Evolutionary conservation across 257 asterid species (phyloP), one percentile per base, ranked within the genome.

Genomic region (Ehretia macrophylla): DNA sequence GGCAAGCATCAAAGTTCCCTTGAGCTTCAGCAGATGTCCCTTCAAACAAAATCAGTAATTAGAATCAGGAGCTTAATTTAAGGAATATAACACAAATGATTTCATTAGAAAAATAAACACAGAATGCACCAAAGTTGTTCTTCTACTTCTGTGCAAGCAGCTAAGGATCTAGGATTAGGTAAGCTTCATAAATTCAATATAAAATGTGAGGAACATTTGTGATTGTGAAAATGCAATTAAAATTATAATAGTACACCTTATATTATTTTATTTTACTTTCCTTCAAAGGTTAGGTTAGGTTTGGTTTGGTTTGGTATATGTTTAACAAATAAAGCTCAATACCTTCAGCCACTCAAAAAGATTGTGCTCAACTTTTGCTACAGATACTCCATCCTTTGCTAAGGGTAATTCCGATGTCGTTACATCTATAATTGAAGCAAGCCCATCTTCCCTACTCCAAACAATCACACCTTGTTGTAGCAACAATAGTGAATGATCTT

Each of bases 311-410:
- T 27, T 27, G 35, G 35, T 27, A 27, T 27, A 6, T 27, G 35
- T 27, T 27, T 27, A 6, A 27, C 35, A 27, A 27, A 1, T 27
- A 27, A 38, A 23, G 62, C 51, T 32, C 61, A 74, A 63, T 77
- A 93, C 99, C 99, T 93, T 77, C 45, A 93, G 96, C 97, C 99
- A 86, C 68, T 93, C 97, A 60, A 86, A 77, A 63, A 93, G 95
- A 77, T 44, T 85, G 78, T 85, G 88, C 75, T 93, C 99, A 58
- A 93, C 99, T 85, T 86, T 89, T 11, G 96, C 91, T 66, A 93
- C 97, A 11, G 97, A 89, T 11, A 89, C 96, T 49, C 96, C 96
- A 73, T 77, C 87, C 74, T 92, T 92, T 61, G 85, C 90, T 64
- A 93, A 74, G 1, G 99, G 97, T 68, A 93, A 78, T 58, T 89